These are phyloP conservation scores for Lactarius akahatsu DNA, from an alignment of 768 basidiomycete genomes.

Conservation along the genomic window DNA sequence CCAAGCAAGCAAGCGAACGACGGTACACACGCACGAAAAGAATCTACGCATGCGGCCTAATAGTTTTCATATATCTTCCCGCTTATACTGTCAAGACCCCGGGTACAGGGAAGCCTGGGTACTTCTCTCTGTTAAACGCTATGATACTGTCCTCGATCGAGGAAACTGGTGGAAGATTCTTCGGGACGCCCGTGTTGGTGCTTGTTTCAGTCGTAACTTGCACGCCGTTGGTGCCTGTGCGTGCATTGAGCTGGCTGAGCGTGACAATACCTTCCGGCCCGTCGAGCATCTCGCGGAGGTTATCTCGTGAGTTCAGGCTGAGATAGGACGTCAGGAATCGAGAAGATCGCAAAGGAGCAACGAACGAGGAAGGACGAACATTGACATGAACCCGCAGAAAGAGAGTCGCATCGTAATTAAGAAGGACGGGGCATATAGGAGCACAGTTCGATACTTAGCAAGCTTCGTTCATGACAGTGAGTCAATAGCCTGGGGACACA, in stretches of 20 bases:
- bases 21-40: background rate
- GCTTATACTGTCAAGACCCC: background rate
- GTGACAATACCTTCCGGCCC: background rate
- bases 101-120: background rate
- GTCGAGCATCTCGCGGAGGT: background rate
- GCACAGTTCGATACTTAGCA: background rate
- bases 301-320: slow-evolving; percentile 12
- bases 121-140: background rate
- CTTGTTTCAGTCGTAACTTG: background rate
- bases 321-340: background rate
- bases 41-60: background rate
- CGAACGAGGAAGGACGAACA: background rate
- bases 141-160: background rate
- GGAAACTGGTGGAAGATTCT: background rate
- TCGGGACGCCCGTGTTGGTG: background rate
- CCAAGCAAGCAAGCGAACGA: background rate
- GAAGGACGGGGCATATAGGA: slow-evolving; percentile 1
- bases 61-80: background rate
- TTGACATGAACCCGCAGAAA: slow-evolving; percentile 8
- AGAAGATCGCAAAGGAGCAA: background rate
- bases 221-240: background rate
- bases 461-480: background rate
- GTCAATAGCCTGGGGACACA: background rate
- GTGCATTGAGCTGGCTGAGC: background rate
- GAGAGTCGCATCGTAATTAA: slow-evolving; percentile 6